Conservation (phyloP, 805 yeast species). For the Pichia gijzeniarum region DNA sequence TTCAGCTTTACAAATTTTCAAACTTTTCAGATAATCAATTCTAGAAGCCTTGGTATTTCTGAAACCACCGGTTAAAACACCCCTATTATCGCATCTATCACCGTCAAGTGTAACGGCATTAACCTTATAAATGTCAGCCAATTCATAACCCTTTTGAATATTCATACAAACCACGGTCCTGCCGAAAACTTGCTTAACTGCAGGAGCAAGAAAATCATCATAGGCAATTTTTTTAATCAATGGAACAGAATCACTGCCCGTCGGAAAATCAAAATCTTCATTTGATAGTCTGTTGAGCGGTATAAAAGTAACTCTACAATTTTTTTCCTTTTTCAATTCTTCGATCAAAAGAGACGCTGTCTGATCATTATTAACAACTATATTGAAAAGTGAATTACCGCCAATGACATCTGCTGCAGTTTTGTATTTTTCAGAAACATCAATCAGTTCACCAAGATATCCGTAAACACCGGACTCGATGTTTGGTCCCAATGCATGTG, state of each 20-base stretch:
- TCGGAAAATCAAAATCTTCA: constrained; percentile 48
- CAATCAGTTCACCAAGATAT: constrained; percentile 75
- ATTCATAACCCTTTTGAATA: constrained; percentile 58
- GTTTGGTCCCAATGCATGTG: constrained; percentile 48
- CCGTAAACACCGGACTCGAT: constrained; percentile 57
- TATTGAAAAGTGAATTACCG: constrained; percentile 77
- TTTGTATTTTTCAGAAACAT: constrained; percentile 74
- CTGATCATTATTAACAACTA: constrained; percentile 82
- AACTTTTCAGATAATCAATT: constrained; percentile 58
- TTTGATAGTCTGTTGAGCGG: constrained; percentile 69
- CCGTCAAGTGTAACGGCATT: constrained; percentile 89
- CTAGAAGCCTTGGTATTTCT: constrained; percentile 63
- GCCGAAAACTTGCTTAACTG: constrained; percentile 76
- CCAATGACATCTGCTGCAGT: constrained; percentile 87
- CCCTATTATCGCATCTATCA: constrained; percentile 77
- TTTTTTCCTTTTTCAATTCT: constrained; percentile 58
- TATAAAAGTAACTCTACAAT: constrained; percentile 87
- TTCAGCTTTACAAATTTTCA: constrained; percentile 47
- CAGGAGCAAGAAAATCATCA: constrained; percentile 51
- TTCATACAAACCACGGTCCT: constrained; percentile 70
- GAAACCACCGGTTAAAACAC: constrained; percentile 86
- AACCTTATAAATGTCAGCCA: constrained; percentile 54
- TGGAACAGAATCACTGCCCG: constrained; percentile 63
- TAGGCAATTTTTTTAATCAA: constrained; percentile 66
- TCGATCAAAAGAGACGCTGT: constrained; percentile 78